Percentiles rank a stretch among this genome's conserved stretches.
phyloP scores from a whole-genome alignment of 805 yeast genomes.

The Yarrowia yakushimensis region DNA sequence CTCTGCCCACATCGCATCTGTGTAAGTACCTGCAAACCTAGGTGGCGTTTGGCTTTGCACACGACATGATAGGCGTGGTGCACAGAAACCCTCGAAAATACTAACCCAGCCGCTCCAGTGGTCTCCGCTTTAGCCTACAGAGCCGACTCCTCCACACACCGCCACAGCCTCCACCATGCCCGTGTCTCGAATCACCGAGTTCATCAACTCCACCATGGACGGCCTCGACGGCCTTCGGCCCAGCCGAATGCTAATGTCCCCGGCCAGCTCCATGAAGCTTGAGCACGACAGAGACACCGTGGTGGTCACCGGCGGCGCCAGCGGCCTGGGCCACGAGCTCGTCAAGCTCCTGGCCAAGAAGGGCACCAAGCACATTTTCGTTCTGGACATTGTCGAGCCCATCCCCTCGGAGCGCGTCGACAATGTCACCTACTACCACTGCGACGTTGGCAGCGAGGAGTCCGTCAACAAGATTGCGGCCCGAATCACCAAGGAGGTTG shows the following conservation, averaged over 20 bases:
- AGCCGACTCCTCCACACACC: not conserved
- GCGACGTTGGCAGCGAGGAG: conserved; percentile 63
- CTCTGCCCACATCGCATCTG: not conserved
- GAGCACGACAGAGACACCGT: conserved; percentile 49
- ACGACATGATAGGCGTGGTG: conserved; percentile 14
- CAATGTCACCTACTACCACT: conserved; percentile 53
- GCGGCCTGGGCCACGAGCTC: conserved; percentile 73
- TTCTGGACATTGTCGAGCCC: conserved; percentile 58
- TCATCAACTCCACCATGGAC: conserved; percentile 8
- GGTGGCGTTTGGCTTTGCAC: conserved; percentile 3
- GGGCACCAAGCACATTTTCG: conserved; percentile 52
- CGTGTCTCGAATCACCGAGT: not conserved
- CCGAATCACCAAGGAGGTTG: conserved; percentile 47
- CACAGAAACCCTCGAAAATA: not conserved
- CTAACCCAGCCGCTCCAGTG: conserved; percentile 15
- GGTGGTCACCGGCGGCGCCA: conserved; percentile 77
- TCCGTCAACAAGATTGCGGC: conserved; percentile 45
- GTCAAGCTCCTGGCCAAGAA: conserved; percentile 45
- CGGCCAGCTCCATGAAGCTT: conserved; percentile 12
- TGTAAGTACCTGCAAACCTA: conserved; percentile 1
- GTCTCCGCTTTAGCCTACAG: not conserved
- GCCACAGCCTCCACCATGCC: not conserved
- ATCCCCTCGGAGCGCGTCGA: conserved; percentile 36
- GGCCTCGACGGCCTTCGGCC: conserved; percentile 14
- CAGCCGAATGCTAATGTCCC: conserved; percentile 18